These are phyloP conservation scores for Lasiodiplodia gonubiensis DNA, from an alignment of 2,329 filamentous ascomycete species.

Conservation along the genomic window DNA sequence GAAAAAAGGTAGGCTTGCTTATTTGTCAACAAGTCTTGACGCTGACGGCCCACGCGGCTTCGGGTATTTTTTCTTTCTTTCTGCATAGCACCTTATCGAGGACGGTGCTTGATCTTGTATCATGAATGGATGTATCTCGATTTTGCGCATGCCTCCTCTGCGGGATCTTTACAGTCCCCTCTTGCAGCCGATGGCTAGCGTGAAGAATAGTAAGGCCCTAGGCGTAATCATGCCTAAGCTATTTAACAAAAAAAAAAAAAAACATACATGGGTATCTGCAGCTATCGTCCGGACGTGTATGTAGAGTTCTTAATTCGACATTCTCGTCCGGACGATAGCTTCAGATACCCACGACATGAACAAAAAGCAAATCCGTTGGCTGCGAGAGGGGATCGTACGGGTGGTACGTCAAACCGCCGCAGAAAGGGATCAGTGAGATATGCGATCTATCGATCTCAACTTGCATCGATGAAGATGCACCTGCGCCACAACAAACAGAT, in stretches of 20 bases:
- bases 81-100: slow-evolving; percentile 8
- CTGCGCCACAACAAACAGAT: background rate
- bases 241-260: too few relatives aligned
- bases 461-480: background rate
- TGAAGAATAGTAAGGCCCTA: too few relatives aligned
- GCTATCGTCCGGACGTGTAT: too few relatives aligned
- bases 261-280: too few relatives aligned
- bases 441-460: slow-evolving; percentile 8
- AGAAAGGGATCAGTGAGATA: background rate
- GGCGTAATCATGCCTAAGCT: too few relatives aligned
- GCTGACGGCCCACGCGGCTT: background rate
- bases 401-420: background rate
- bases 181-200: too few relatives aligned
- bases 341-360: too few relatives aligned
- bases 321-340: too few relatives aligned
- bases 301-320: too few relatives aligned
- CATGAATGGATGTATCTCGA: background rate
- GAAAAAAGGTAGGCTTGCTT: background rate
- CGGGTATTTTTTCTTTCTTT: slow-evolving; percentile 3
- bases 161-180: background rate
- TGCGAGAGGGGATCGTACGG: too few relatives aligned
- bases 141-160: background rate
- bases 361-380: too few relatives aligned
- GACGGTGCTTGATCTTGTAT: background rate
- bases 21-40: background rate